Base-by-base conservation (phyloP, 2,329 filamentous ascomycete genomes). In the Penicillium brasilianum region DNA sequence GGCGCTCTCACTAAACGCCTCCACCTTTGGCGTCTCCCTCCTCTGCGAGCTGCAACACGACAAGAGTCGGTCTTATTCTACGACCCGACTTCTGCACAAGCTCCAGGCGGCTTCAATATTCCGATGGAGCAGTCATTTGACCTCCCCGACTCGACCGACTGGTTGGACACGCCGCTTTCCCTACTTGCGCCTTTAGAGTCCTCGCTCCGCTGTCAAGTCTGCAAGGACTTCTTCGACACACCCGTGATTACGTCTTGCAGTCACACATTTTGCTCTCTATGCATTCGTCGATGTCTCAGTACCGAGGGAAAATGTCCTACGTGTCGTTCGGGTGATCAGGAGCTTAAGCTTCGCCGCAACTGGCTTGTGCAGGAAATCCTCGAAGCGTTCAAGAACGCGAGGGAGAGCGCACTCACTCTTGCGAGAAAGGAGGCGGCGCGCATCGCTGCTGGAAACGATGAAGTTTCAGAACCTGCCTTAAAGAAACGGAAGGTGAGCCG, bases 251-350 rank as follows among this genome's bases (percentile, higher is more conserved):
- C 95, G 0, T 91, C 91, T 1, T 99, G 95, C 80, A 90, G 88
- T 57, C 95, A 99, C 75, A 98, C 95, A 0, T 99, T 99, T 74
- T 99, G 95, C 82, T 97, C 94, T 7, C 81, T 96, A 57, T 99
- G 95, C 76, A 98, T 99, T 74, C 90, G 95, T 32, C 85, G 93
- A 64, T 92, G 91, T 62, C 84, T 99, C 0, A 89, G 89, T 2
- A 85, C 86, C 34, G 93, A 97, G 67, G 91, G 92, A 9, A 93
- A 90, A 77, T 99, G 95, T 70, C 95, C 95, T 0, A 83, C 92
- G 1, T 99, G 95, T 77, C 88, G 92, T 55, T 81, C 86, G 6
- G 77, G 82, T 0, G 92, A 96, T 67, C 93, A 97, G 74, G 92
- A 94, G 74, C 85, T 92, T 62, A 95, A 92, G 75, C 74, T 99